Conservation (phyloP, 2,329 filamentous ascomycete genomes). For the Madurella mycetomatis region DNA sequence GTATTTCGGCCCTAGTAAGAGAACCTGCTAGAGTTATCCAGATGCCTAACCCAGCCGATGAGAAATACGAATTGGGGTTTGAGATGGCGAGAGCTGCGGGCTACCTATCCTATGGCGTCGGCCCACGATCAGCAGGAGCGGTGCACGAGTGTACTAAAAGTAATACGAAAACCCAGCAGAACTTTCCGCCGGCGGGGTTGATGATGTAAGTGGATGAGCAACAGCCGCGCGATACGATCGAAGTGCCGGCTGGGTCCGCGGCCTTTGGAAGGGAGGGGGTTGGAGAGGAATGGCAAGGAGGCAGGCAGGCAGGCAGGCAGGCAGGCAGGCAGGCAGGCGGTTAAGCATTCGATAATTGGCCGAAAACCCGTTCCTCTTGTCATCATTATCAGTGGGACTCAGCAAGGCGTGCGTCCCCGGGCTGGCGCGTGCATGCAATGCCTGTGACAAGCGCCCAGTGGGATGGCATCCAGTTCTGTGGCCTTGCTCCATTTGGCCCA, state of each 20-base stretch:
- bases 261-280: no score
- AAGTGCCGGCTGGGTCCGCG: no score
- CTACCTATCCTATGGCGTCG: no score
- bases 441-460: conserved; percentile 1
- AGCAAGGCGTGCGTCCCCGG: not conserved
- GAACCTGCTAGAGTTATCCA: not conserved
- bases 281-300: no score
- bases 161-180: no score
- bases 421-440: conserved; percentile 3
- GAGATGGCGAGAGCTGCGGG: not conserved
- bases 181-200: no score
- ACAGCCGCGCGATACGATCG: no score
- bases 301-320: not conserved
- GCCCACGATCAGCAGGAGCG: no score
- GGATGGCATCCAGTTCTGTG: conserved; percentile 3
- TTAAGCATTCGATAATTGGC: not conserved
- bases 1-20: not conserved
- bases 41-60: conserved; percentile 2
- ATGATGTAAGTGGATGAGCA: no score
- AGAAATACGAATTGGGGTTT: not conserved
- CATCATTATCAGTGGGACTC: not conserved
- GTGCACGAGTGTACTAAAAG: no score
- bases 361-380: not conserved
- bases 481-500: not conserved
- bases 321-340: not conserved